phyloP scores from a whole-genome alignment of 768 basidiomycete species.

The Tulasnella sp. region DNA sequence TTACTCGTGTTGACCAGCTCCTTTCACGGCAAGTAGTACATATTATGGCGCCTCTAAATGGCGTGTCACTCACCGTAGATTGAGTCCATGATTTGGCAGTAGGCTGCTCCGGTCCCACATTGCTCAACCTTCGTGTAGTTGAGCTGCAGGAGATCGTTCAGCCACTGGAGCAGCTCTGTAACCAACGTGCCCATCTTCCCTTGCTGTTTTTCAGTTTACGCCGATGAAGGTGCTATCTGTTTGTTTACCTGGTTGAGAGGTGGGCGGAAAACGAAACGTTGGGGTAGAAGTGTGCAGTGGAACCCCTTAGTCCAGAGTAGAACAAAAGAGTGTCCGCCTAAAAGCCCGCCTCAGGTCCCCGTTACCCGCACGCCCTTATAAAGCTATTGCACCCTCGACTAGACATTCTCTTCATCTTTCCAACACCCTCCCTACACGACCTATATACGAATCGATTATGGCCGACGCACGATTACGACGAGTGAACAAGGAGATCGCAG shows the following conservation, averaged over 20 bases:
- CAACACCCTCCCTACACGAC: slow-evolving; percentile 13
- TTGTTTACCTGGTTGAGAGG: neutral
- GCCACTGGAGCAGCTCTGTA: slow-evolving; percentile 87
- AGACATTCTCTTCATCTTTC: neutral
- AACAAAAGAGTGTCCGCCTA: neutral
- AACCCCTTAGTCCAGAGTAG: slow-evolving; percentile 30
- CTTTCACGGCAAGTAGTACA: neutral
- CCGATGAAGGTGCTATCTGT: slow-evolving; percentile 16
- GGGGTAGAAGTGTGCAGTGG: neutral
- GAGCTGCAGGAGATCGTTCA: slow-evolving; percentile 90
- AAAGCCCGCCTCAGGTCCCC: slow-evolving; percentile 12
- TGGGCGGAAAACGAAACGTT: neutral
- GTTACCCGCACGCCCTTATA: neutral
- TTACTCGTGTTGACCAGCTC: slow-evolving; percentile 15
- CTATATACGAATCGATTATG: slow-evolving; percentile 39
- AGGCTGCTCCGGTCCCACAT: slow-evolving; percentile 88
- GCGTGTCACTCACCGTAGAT: slow-evolving; percentile 70
- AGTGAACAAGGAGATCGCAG: slow-evolving; percentile 93
- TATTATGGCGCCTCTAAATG: neutral
- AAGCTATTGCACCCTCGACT: slow-evolving; percentile 6
- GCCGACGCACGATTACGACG: slow-evolving; percentile 90
- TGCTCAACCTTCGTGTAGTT: slow-evolving; percentile 93
- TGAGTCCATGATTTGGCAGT: slow-evolving; percentile 94
- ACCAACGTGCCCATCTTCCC: slow-evolving; percentile 67
- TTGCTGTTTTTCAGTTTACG: neutral